Base-by-base conservation (phyloP, 345 rosid genomes). In the Gynandropsis gynandra region DNA sequence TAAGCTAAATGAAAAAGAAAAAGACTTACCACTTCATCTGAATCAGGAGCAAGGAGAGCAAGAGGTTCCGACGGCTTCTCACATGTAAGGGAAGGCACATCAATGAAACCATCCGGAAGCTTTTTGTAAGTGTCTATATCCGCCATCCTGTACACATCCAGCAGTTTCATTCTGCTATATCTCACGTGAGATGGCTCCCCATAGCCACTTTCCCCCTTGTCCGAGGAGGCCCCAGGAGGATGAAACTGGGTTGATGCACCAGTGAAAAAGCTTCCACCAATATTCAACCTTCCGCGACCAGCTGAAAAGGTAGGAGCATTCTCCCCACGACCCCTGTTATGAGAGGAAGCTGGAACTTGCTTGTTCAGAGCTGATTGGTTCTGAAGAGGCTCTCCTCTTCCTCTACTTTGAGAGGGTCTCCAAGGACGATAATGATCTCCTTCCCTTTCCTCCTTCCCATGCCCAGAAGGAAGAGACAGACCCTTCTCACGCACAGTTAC, bases 351-450 rank as follows among this genome's bases (percentile, higher is more conserved):
- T 17, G 87, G 54, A 63, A 45, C 70, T 39, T 77, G 95, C 68
- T 87, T 92, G 77, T 67, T 80, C 46, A 87, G 72, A 4, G 76
- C 65, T 54, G 64, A 54, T 63, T 69, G 89, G 61, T 68, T 76
- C 68, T 80, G 89, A 59, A 70, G 69, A 54, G 75, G 56, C 50
- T 87, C 98, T 29, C 78, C 95, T 71, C 80, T 85, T 64, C 82
- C 86, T 47, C 96, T 78, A 42, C 79, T 64, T 63, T 79, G 96
- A 19, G 73, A 76, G 19, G 89, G 73, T 68, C 98, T 84, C 98
- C 98, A 82, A 3, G 93, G 84, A 27, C 83, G 76, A 72, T 69
- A 65, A 66, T 65, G 78, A 41, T 84, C 95, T 47, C 80, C 83
- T 29, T 75, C 82, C 66, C 29, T 24, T 24, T 24, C 29, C 29